Evolutionary conservation across 352 stramenopile species (phyloP).

Genomic region (Elongisporangium prolatum): DNA sequence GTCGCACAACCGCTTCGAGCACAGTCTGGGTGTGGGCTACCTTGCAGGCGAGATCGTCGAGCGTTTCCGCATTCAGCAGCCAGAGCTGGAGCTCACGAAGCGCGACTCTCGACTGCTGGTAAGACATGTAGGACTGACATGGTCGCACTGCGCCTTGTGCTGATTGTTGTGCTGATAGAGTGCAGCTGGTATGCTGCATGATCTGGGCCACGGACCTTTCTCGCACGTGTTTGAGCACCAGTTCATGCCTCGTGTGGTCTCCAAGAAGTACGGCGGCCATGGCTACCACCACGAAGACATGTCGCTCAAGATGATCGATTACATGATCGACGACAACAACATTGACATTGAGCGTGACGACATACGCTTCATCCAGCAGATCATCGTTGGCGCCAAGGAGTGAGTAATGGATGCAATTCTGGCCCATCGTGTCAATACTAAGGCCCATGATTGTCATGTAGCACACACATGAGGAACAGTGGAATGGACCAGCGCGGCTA

Average conservation of each 20-base stretch:
- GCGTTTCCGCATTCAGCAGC: slow-evolving; percentile 83
- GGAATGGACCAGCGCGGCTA: slow-evolving; percentile 61
- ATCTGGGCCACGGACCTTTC: slow-evolving; percentile 94
- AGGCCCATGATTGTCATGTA: slow-evolving; percentile 8
- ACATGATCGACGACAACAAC: slow-evolving; percentile 75
- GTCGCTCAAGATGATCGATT: slow-evolving; percentile 75
- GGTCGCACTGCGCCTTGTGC: no score
- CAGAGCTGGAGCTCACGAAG: slow-evolving; percentile 84
- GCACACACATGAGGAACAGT: slow-evolving; percentile 33
- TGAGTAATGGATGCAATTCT: slow-evolving; percentile 14
- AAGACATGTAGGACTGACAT: not conserved
- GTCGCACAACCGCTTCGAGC: slow-evolving; percentile 95
- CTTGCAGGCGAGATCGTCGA: slow-evolving; percentile 87
- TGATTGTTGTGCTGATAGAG: no score
- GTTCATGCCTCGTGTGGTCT: slow-evolving; percentile 72
- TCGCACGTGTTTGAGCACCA: slow-evolving; percentile 94
- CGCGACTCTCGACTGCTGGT: slow-evolving; percentile 76
- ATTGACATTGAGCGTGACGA: slow-evolving; percentile 72
- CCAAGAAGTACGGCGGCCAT: slow-evolving; percentile 21
- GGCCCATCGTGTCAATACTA: slow-evolving; percentile 1
- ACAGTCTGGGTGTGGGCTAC: slow-evolving; percentile 94
- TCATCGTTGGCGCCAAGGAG: slow-evolving; percentile 79
- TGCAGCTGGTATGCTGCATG: slow-evolving; percentile 75
- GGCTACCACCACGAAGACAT: slow-evolving; percentile 82
- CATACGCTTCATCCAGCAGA: slow-evolving; percentile 71